A percentile compares a stretch with the other conserved stretches of the same genome.
These are phyloP conservation scores for Paramecium pentaurelia DNA, from an alignment of 73 alveolate genomes.

Conservation along the genomic window DNA sequence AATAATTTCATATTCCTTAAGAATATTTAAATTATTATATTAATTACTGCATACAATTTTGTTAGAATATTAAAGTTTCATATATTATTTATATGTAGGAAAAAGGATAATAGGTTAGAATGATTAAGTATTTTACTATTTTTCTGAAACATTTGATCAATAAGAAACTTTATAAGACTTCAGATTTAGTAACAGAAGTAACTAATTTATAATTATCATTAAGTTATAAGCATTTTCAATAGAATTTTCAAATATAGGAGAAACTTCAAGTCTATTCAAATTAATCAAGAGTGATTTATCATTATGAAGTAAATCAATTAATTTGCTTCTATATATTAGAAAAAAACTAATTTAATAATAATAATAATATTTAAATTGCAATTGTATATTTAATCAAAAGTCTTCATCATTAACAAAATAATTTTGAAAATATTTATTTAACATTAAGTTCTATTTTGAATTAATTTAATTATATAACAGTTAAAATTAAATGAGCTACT, in stretches of 20 bases:
- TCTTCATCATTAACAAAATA: not conserved
- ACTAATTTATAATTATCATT: not conserved
- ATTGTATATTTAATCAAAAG: not conserved
- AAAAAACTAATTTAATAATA: not conserved
- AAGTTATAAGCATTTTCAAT: not conserved
- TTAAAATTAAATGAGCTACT: slow-evolving; percentile 6
- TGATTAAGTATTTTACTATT: not conserved
- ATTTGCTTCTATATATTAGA: not conserved
- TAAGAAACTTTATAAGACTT: not conserved
- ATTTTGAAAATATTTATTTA: not conserved
- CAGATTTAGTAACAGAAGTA: not conserved
- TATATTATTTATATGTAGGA: not conserved
- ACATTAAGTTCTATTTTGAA: not conserved
- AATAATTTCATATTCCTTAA: not conserved
- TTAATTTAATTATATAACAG: not conserved
- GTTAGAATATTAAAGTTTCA: not conserved
- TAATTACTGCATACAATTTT: not conserved
- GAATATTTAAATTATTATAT: slow-evolving; percentile 4
- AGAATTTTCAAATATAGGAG: not conserved
- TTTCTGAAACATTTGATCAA: not conserved
- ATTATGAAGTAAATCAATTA: not conserved
- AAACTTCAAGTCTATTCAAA: not conserved
- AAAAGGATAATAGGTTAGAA: not conserved
- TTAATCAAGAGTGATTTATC: not conserved
- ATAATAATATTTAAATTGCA: not conserved